Evolutionary conservation across 2,329 filamentous ascomycete genomes (phyloP), one percentile per base, ranked within the genome.

Genomic region (Lasiodiplodia gonubiensis): DNA sequence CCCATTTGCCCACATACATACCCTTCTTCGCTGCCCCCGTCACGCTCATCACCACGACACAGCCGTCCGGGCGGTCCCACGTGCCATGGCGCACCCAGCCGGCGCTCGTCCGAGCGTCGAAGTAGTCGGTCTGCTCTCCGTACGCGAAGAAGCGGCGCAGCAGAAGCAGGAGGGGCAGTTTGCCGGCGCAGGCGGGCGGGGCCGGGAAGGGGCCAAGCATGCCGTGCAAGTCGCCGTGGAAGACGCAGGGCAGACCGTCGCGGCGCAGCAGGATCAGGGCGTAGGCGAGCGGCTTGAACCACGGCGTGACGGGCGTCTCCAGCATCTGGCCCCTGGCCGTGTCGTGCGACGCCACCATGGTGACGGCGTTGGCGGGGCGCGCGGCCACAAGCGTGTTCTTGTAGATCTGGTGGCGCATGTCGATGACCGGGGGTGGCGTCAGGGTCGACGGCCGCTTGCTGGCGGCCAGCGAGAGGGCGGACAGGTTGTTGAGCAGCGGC

Each of bases 231-330:
- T 92, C 89, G 25, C 89, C 89, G 74, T 89, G 92, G 75, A 92
- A 92, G 42, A 91, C 80, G 71, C 88, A 91, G 0, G 90, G 90
- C 27, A 87, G 84, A 18, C 89, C 89, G 39, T 86, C 80, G 63
- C 82, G 77, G 18, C 88, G 85, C 35, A 92, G 86, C 1, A 93
- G 85, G 64, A 92, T 91, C 54, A 93, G 83, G 0, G 89, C 81
- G 76, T 93, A 92, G 14, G 90, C 91, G 18, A 92, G 82, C 0
- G 89, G 85, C 76, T 92, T 92, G 81, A 93, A 91, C 79, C 86
- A 89, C 23, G 84, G 81, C 64, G 87, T 84, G 53, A 93, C 86
- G 1, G 85, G 85, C 0, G 87, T 86, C 71, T 86, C 88, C 48
- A 89, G 81, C 1, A 86, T 85, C 75, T 90, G 89, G 37, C 88